Percentiles rank a stretch among this genome's conserved stretches.
Evolutionary conservation across 495 filamentous ascomycete species (phyloP).

Genomic region (Cairneyella variabilis): DNA sequence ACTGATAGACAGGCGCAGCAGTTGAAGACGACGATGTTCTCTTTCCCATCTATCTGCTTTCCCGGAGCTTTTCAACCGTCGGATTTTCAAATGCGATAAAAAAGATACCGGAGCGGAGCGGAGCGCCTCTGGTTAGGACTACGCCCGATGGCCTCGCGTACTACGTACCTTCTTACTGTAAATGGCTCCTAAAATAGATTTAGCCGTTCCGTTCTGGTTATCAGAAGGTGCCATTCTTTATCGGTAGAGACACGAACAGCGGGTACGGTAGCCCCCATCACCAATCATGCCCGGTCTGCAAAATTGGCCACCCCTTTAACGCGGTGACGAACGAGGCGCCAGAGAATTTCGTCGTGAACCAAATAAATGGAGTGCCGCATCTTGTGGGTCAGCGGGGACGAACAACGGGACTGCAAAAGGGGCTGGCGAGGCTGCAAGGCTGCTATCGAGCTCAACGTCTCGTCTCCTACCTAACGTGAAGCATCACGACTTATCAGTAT

Average conservation of each 20-base stretch:
- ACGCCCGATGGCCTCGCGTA: too few species aligned
- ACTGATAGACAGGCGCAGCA: too few species aligned
- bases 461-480: too few species aligned
- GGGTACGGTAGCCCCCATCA: not conserved
- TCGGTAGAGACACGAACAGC: not conserved
- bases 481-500: too few species aligned
- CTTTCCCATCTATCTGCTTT: too few species aligned
- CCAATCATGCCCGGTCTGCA: not conserved
- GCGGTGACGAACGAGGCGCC: conserved; percentile 3
- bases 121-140: too few species aligned
- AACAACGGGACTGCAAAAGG: not conserved
- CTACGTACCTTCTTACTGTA: too few species aligned
- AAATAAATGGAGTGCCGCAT: not conserved
- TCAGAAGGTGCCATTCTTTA: conserved; percentile 5
- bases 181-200: conserved; percentile 18
- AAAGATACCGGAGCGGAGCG: too few species aligned
- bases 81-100: too few species aligned
- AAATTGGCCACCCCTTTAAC: not conserved
- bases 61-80: too few species aligned
- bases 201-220: not conserved
- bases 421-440: not conserved
- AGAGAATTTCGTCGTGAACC: not conserved
- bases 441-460: not conserved
- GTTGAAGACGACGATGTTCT: too few species aligned
- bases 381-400: not conserved